Evolutionary conservation across 2,329 filamentous ascomycete genomes (phyloP), one percentile per base, ranked within the genome.

Genomic region (Epichloe amarillans): DNA sequence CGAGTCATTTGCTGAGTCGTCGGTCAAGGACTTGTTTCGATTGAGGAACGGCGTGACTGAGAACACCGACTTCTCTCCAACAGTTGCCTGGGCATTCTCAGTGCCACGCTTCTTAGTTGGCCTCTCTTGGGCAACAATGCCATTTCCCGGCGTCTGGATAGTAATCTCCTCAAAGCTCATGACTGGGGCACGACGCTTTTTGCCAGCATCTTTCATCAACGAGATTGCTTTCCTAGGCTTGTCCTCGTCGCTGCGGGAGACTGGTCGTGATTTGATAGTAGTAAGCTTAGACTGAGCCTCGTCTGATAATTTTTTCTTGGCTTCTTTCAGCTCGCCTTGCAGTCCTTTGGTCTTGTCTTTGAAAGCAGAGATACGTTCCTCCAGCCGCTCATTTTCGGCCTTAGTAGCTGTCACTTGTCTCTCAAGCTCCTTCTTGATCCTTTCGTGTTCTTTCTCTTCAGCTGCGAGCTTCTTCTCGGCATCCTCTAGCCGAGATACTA

Each of bases 31-130:
- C 65, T 76, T 81, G 26, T 80, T 83, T 47, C 84, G 81, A 65
- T 90, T 95, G 54, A 97, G 73, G 71, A 95, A 96, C 0, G 91
- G 91, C 0, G 91, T 97, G 56, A 96, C 88, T 4, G 89, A 95
- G 66, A 97, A 96, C 3, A 78, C 83, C 0, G 90, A 96, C 66
- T 95, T 96, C 62, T 95, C 88, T 33, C 86, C 88, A 5, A 86
- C 72, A 12, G 61, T 50, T 1, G 67, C 58, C 50, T 80, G 38
- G 19, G 44, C 47, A 19, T 49, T 69, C 1, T 81, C 77, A 30
- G 71, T 65, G 46, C 71, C 75, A 50, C 74, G 71, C 62, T 81
- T 83, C 65, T 83, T 85, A 53, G 68, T 58, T 36, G 64, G 63
- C 41, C 70, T 70, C 55, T 69, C 72, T 50, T 62, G 58, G 48